These are phyloP conservation scores for Epichloe elymi DNA, from an alignment of 2,329 filamentous ascomycete species.

Conservation along the genomic window DNA sequence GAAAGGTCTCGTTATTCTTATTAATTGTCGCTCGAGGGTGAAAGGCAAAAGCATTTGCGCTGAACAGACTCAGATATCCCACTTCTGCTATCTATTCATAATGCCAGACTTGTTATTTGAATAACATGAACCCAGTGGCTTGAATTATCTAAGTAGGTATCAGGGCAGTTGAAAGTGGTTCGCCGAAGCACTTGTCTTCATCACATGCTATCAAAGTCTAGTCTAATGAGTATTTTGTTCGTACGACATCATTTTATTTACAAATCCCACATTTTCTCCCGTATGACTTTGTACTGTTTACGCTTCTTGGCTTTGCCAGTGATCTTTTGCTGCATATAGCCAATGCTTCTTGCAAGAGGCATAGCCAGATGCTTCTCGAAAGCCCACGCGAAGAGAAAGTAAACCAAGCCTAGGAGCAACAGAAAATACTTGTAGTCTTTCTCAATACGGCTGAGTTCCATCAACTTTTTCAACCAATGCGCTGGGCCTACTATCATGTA, in stretches of 20 bases:
- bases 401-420: slow-evolving; percentile 53
- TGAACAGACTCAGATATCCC: too few species aligned
- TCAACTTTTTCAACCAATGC: slow-evolving; percentile 53
- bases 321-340: slow-evolving; percentile 44
- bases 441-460: slow-evolving; percentile 76
- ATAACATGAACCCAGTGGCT: too few species aligned
- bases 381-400: slow-evolving; percentile 55
- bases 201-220: background rate
- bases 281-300: slow-evolving; percentile 77
- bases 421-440: slow-evolving; percentile 61
- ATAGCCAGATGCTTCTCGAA: slow-evolving; percentile 62
- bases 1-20: too few species aligned
- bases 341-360: slow-evolving; percentile 52
- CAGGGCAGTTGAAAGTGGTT: background rate
- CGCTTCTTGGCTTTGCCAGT: slow-evolving; percentile 56
- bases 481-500: slow-evolving; percentile 76
- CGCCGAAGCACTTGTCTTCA: background rate
- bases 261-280: slow-evolving; percentile 35
- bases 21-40: too few species aligned
- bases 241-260: background rate
- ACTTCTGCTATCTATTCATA: too few species aligned
- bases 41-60: too few species aligned
- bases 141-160: too few species aligned
- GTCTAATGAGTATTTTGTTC: background rate
- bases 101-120: too few species aligned